Evolutionary conservation across 129 eudicot genomes (phyloP), one percentile per base, ranked within the genome.

Genomic region (Lactuca saligna): DNA sequence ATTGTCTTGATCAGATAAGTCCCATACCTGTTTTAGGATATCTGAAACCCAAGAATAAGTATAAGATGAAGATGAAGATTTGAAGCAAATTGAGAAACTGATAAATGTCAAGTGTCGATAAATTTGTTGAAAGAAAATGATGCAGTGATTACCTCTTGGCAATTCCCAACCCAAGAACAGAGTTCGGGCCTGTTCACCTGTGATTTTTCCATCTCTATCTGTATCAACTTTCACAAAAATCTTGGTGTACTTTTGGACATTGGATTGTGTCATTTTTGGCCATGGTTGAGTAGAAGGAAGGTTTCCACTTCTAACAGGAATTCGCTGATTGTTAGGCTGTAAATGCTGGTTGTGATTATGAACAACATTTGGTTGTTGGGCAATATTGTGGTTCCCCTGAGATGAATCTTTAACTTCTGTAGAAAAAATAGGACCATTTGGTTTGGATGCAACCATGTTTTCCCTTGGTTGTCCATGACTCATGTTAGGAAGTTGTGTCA

Each of bases 11-110:
- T 91, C 97, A 74, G 97, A 88, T 63, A 91, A 80, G 74, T 86
- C 96, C 97, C 96, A 91, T 12, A 88, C 97, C 83, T 88, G 94
- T 83, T 75, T 88, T 70, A 91, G 38, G 75, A 91, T 72, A 79
- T 88, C 97, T 91, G 83, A 73, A 46, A 73, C 54, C 57, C 58
- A 78, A 73, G 7, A 76, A 68, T 12, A 53, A 46, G 17, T 48
- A 73, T 55, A 63, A 54, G 3, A 34, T 25, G 29, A 25, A 25
- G 29, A 25, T 25, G 29, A 25, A 25, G 29, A 25, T 25, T 25
- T 25, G 29, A 25, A 25, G 29, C 29, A 3, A 6, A 46, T 46
- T 46, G 51, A 46, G 4, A 46, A 62, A 13, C 3, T 54, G 31
- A 9, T 10, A 31, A 66, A 6, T 3, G 13, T 9, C 15, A 31